Evolutionary conservation across 1,284 basidiomycete species (phyloP).

Genomic region (Puccinia triticina): DNA sequence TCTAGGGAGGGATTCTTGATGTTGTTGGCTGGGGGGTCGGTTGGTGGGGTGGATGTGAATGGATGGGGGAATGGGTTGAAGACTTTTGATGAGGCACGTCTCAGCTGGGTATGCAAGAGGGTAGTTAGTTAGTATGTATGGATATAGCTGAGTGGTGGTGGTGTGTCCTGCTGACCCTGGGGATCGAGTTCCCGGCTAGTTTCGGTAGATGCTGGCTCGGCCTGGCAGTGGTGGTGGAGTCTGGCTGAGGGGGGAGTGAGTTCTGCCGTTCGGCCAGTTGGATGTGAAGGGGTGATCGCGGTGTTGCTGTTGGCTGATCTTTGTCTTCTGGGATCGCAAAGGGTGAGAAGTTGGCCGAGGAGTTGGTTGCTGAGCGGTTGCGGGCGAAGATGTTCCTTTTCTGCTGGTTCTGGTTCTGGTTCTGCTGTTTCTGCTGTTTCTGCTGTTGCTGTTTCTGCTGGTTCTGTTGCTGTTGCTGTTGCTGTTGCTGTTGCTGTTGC

Average conservation of each 20-base stretch:
- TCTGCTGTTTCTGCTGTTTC: background rate
- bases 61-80: slow-evolving; percentile 26
- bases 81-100: slow-evolving; percentile 39
- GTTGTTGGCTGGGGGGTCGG: background rate
- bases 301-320: background rate
- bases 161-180: background rate
- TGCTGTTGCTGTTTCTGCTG: background rate
- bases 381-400: background rate
- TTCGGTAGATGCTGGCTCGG: background rate
- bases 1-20: background rate
- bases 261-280: background rate
- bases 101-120: background rate
- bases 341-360: background rate
- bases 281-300: background rate
- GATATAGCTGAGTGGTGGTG: background rate
- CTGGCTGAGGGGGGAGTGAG: background rate
- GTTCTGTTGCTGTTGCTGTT: slow-evolving; percentile 2
- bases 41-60: slow-evolving; percentile 14
- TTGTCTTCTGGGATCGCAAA: background rate
- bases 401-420: background rate
- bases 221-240: background rate
- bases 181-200: slow-evolving; percentile 4
- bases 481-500: background rate
- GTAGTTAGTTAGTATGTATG: background rate
- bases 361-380: background rate